Evolutionary conservation across 768 basidiomycete genomes (phyloP).

Genomic region (Mycena albidolilacea): DNA sequence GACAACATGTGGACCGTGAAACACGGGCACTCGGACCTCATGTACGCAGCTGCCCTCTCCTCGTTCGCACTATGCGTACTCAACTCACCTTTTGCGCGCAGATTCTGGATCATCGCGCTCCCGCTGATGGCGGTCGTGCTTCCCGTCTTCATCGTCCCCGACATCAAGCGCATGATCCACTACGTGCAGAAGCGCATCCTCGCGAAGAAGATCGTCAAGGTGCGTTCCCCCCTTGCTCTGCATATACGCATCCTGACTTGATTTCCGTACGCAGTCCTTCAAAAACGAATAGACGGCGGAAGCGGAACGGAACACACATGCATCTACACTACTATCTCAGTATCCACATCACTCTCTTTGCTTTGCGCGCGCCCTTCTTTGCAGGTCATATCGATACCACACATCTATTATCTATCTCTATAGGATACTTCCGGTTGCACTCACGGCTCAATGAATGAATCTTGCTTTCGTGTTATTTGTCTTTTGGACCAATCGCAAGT

Average conservation of each 20-base stretch:
- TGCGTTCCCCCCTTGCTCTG: neutral
- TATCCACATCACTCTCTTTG: neutral
- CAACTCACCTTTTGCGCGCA: conserved; percentile 41
- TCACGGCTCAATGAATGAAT: neutral
- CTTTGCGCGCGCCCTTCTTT: neutral
- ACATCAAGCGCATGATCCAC: conserved; percentile 62
- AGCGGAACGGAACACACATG: neutral
- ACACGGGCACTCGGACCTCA: conserved; percentile 57
- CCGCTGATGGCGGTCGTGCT: conserved; percentile 71
- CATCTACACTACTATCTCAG: neutral
- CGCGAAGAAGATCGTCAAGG: conserved; percentile 36
- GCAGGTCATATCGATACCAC: neutral
- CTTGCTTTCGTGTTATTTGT: neutral
- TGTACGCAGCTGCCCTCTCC: conserved; percentile 53
- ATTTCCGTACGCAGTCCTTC: conserved; percentile 10
- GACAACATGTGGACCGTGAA: conserved; percentile 64
- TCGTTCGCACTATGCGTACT: neutral
- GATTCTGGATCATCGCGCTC: conserved; percentile 78
- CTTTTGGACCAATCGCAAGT: neutral
- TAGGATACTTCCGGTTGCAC: neutral
- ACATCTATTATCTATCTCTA: conserved; percentile 7
- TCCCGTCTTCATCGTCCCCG: conserved; percentile 66
- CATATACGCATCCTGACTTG: neutral
- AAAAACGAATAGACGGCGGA: conserved; percentile 29
- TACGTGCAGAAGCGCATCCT: conserved; percentile 61